phyloP scores from a whole-genome alignment of 2,329 filamentous ascomycete species.

The Fusarium paranaense region DNA sequence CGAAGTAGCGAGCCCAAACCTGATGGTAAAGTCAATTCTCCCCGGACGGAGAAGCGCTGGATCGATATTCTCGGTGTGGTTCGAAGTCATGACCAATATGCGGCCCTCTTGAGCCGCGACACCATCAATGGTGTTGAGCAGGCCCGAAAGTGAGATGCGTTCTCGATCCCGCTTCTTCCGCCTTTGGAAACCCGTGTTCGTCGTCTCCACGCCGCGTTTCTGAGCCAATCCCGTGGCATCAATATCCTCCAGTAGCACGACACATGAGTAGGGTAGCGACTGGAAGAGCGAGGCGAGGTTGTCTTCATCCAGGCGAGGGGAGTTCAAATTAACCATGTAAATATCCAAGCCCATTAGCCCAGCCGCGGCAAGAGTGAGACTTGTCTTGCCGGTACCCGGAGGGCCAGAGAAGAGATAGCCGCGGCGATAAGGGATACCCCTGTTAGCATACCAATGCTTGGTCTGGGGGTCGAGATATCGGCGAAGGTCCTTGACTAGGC shows the following conservation, averaged over 20 bases:
- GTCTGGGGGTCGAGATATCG: slow-evolving; percentile 32
- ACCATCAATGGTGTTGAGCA: slow-evolving; percentile 76
- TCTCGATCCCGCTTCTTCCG: slow-evolving; percentile 4
- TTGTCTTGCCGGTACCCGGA: slow-evolving; percentile 36
- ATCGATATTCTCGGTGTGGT: slow-evolving; percentile 51
- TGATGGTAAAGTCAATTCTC: slow-evolving; percentile 17
- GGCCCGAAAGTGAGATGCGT: slow-evolving; percentile 62
- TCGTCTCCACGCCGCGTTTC: slow-evolving; percentile 3
- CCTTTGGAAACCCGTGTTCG: not conserved
- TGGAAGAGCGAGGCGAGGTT: slow-evolving; percentile 18
- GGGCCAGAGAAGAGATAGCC: slow-evolving; percentile 37
- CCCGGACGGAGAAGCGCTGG: slow-evolving; percentile 19
- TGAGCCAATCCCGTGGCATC: slow-evolving; percentile 16
- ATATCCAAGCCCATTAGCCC: slow-evolving; percentile 27
- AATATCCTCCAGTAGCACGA: slow-evolving; percentile 30
- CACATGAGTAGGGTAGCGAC: slow-evolving; percentile 3
- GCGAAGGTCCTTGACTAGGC: slow-evolving; percentile 21
- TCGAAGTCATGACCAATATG: slow-evolving; percentile 79
- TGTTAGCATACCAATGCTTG: slow-evolving; percentile 27
- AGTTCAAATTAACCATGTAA: slow-evolving; percentile 31
- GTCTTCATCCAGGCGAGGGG: slow-evolving; percentile 15
- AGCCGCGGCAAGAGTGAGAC: slow-evolving; percentile 28
- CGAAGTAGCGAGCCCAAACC: slow-evolving; percentile 19
- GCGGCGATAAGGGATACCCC: slow-evolving; percentile 34
- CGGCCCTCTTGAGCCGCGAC: slow-evolving; percentile 75